Evolutionary conservation across 345 rosid genomes (phyloP).

Genomic region (Erucastrum elatum): DNA sequence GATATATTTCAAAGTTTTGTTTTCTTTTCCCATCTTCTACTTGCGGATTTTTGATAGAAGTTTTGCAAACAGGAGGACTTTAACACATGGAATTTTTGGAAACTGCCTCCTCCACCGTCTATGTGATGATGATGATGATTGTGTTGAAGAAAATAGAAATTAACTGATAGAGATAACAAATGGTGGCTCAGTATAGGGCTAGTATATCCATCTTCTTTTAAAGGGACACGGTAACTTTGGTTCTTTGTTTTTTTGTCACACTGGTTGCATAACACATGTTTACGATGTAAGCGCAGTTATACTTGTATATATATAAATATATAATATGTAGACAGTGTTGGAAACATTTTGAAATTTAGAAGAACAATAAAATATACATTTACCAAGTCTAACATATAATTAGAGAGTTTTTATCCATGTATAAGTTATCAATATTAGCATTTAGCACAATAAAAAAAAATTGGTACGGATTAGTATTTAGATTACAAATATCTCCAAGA

Average conservation of each 20-base stretch:
- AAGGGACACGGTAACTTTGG: background rate
- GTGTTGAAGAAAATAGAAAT: background rate
- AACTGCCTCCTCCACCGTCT: slow-evolving; percentile 57
- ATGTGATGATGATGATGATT: slow-evolving; percentile 26
- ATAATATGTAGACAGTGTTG: slow-evolving; percentile 5
- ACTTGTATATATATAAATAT: slow-evolving; percentile 29
- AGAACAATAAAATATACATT: background rate
- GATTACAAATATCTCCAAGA: no score
- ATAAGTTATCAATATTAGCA: background rate
- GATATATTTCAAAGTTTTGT: background rate
- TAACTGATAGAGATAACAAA: slow-evolving; percentile 20
- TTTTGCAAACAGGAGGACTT: slow-evolving; percentile 68
- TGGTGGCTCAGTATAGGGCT: slow-evolving; percentile 17
- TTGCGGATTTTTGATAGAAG: background rate
- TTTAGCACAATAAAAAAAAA: background rate
- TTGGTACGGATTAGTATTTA: no score
- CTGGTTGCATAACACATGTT: slow-evolving; percentile 21
- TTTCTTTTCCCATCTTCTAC: background rate
- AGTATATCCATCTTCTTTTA: background rate
- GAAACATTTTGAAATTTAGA: background rate
- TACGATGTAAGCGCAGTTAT: slow-evolving; percentile 21
- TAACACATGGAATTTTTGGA: slow-evolving; percentile 96
- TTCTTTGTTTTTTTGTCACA: background rate
- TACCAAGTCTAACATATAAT: background rate
- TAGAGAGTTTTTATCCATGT: background rate